A percentile compares a stretch with the other conserved stretches of the same genome.
phyloP scores from a whole-genome alignment of 1,284 basidiomycete species.

The Gymnopus androsaceus region DNA sequence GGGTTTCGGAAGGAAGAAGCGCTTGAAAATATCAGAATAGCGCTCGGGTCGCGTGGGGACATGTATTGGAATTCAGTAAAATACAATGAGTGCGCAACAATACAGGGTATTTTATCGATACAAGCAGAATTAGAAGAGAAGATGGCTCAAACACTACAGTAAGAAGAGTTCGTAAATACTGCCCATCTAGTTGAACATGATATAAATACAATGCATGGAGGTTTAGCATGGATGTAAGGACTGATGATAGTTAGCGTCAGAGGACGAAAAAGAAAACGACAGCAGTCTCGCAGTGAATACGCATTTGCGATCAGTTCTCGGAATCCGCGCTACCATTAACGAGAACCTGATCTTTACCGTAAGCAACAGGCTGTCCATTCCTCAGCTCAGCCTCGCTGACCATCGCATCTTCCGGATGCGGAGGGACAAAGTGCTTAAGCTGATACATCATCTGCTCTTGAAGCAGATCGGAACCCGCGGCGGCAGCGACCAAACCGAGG shows the following conservation, averaged over 20 bases:
- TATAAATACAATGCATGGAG: too few relatives aligned
- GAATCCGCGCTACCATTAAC: slow-evolving; percentile 17
- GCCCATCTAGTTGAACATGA: too few relatives aligned
- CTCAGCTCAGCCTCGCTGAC: slow-evolving; percentile 37
- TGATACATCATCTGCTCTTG: slow-evolving; percentile 78
- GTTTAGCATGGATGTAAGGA: too few relatives aligned
- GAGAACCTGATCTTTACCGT: slow-evolving; percentile 22
- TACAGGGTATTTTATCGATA: not conserved
- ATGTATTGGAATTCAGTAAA: too few relatives aligned
- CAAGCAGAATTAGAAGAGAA: not conserved
- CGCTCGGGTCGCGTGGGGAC: not conserved
- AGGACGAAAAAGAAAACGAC: not conserved
- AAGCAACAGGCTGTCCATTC: slow-evolving; percentile 18
- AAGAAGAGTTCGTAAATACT: too few relatives aligned
- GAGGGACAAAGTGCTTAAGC: slow-evolving; percentile 39
- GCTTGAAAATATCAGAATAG: too few relatives aligned
- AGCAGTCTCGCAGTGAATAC: not conserved
- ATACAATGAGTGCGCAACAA: slow-evolving; percentile 4
- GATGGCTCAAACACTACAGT: too few relatives aligned
- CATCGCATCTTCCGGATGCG: slow-evolving; percentile 49
- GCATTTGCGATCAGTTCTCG: not conserved
- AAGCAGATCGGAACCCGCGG: slow-evolving; percentile 66
- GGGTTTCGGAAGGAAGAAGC: not conserved
- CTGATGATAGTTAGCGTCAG: too few relatives aligned
- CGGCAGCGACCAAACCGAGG: slow-evolving; percentile 93